Evolutionary conservation across 768 basidiomycete species (phyloP).

Genomic region (Tylopilus sp.): DNA sequence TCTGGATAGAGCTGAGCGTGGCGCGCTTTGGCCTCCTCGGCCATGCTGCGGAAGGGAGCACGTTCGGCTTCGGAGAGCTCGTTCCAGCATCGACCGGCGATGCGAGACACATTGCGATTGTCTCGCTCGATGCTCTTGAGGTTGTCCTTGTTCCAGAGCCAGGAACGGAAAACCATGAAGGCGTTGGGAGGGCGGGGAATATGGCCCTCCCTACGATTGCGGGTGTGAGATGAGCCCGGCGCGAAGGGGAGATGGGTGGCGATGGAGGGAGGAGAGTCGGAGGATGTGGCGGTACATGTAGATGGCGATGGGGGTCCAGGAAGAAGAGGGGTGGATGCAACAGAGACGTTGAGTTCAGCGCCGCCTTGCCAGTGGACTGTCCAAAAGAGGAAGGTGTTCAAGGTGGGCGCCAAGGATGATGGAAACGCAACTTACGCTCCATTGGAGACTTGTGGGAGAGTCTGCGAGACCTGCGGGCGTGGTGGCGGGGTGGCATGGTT

Average conservation of each 20-base stretch:
- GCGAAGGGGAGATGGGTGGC: conserved; percentile 26
- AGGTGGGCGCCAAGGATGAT: conserved; percentile 28
- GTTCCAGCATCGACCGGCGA: conserved; percentile 70
- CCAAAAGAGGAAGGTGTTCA: conserved; percentile 35
- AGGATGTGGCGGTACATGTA: conserved; percentile 10
- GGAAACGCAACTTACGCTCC: conserved; percentile 25
- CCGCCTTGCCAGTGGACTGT: conserved; percentile 26
- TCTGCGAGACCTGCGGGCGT: conserved; percentile 42
- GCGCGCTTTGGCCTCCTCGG: conserved; percentile 42
- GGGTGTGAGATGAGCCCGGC: conserved; percentile 38
- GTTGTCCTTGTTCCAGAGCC: conserved; percentile 51
- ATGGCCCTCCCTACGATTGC: conserved; percentile 43
- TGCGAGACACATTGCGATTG: conserved; percentile 69
- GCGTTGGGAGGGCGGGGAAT: conserved; percentile 81
- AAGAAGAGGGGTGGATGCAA: conserved; percentile 1
- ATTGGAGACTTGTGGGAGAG: conserved; percentile 39
- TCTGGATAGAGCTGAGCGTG: conserved; percentile 53
- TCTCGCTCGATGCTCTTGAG: conserved; percentile 56
- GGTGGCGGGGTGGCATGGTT: conserved; percentile 32
- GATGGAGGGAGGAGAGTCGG: conserved; percentile 17
- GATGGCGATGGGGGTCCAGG: conserved; percentile 19
- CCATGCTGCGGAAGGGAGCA: conserved; percentile 43
- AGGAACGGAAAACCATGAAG: conserved; percentile 80
- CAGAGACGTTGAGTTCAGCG: conserved; percentile 20
- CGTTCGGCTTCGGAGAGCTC: conserved; percentile 46